Conservation (phyloP, 2,329 filamentous ascomycete species). For the Xylaria sp. region DNA sequence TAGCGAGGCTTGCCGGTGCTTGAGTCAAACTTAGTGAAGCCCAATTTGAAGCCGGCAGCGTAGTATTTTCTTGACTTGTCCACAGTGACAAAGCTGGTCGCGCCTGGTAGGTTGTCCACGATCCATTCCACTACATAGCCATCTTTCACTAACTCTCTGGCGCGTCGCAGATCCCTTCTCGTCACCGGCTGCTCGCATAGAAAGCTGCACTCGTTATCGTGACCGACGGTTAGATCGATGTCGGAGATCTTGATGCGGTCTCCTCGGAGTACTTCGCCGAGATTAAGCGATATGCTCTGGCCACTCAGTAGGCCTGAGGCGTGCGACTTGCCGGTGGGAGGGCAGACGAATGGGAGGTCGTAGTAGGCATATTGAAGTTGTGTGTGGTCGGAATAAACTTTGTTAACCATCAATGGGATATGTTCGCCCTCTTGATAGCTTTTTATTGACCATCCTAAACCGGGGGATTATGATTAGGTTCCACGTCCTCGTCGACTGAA, state of each 20-base stretch:
- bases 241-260: constrained; percentile 88
- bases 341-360: constrained; percentile 88
- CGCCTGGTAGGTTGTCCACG: constrained; percentile 88
- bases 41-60: constrained; percentile 88
- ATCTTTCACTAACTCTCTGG: constrained; percentile 77
- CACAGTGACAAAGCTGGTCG: constrained; percentile 87
- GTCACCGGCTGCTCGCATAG: constrained; percentile 77
- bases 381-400: constrained; percentile 89
- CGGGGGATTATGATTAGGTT: constrained; percentile 29
- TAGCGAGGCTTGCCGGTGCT: constrained; percentile 70
- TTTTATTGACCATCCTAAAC: constrained; percentile 80
- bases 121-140: constrained; percentile 95
- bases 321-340: constrained; percentile 74
- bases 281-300: constrained; percentile 81
- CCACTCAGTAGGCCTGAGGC: constrained; percentile 78
- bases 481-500: constrained; percentile 32
- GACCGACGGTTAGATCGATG: constrained; percentile 81
- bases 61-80: constrained; percentile 90
- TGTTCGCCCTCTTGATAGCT: constrained; percentile 80
- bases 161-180: constrained; percentile 72
- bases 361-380: constrained; percentile 93
- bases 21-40: constrained; percentile 75
- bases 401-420: constrained; percentile 89
- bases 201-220: constrained; percentile 77
- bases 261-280: constrained; percentile 87